Evolutionary conservation across 352 stramenopile genomes (phyloP).

Genomic region (Phytophthora uliginosa): DNA sequence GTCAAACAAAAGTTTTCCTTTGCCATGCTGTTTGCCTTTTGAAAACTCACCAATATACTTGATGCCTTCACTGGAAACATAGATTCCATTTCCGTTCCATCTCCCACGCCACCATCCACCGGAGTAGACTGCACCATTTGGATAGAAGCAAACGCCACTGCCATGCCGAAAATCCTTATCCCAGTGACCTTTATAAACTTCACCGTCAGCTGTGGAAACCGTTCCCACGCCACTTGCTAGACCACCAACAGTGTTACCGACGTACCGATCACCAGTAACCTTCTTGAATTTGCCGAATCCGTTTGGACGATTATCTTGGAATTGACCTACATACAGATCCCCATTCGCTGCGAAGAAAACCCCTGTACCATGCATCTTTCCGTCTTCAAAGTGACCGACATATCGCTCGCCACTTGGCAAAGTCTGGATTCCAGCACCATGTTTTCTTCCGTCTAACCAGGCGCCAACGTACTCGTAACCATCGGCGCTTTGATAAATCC

Average conservation of each 20-base stretch:
- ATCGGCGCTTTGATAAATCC: slow-evolving; percentile 68
- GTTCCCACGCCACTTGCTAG: slow-evolving; percentile 82
- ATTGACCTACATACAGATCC: slow-evolving; percentile 88
- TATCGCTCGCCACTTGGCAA: slow-evolving; percentile 87
- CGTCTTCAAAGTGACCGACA: slow-evolving; percentile 83
- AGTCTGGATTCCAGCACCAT: slow-evolving; percentile 87
- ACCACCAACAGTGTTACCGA: slow-evolving; percentile 74
- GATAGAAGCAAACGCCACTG: slow-evolving; percentile 78
- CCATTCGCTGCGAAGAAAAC: slow-evolving; percentile 73
- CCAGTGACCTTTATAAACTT: slow-evolving; percentile 93
- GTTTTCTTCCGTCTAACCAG: slow-evolving; percentile 78
- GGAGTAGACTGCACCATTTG: slow-evolving; percentile 81
- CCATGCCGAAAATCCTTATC: slow-evolving; percentile 68
- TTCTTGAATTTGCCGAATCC: slow-evolving; percentile 78
- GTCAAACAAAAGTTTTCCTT: slow-evolving; percentile 77
- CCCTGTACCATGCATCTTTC: slow-evolving; percentile 83
- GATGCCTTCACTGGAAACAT: slow-evolving; percentile 76
- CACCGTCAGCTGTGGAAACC: slow-evolving; percentile 80
- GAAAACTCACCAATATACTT: slow-evolving; percentile 74
- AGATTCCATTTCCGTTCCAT: slow-evolving; percentile 68
- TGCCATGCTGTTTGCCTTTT: slow-evolving; percentile 67
- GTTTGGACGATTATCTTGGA: slow-evolving; percentile 48
- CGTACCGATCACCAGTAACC: slow-evolving; percentile 72
- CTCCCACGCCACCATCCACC: slow-evolving; percentile 74
- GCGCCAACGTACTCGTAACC: slow-evolving; percentile 78